phyloP scores from a whole-genome alignment of 176 grass and related monocot species.

The Aegilops umbellulata region DNA sequence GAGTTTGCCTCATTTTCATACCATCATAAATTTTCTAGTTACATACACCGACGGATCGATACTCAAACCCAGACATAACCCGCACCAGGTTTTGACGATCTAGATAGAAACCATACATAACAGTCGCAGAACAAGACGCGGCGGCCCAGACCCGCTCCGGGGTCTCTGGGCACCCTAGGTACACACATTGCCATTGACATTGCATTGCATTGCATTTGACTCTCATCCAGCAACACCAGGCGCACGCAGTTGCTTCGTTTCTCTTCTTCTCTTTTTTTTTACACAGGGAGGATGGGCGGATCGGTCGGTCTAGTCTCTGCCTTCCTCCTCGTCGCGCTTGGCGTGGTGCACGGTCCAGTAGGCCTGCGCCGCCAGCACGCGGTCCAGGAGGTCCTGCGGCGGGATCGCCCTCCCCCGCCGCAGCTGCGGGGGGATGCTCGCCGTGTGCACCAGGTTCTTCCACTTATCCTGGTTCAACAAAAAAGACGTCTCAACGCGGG shows the following conservation, averaged over 20 bases:
- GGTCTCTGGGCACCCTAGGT: no score
- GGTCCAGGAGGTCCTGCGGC: constrained; percentile 69
- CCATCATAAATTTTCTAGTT: neutral
- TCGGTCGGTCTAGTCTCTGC: neutral
- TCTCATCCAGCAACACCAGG: neutral
- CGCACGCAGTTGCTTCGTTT: neutral
- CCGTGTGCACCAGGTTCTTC: constrained; percentile 89
- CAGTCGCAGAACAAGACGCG: neutral
- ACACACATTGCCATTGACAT: no score
- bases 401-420: constrained; percentile 70
- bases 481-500: neutral
- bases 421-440: constrained; percentile 70
- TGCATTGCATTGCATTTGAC: neutral
- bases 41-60: neutral
- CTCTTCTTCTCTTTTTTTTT: neutral
- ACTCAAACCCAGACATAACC: neutral
- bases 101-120: neutral
- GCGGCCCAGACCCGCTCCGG: no score
- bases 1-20: neutral
- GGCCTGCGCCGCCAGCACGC: constrained; percentile 61
- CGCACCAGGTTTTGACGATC: neutral
- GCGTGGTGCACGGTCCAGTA: constrained; percentile 68
- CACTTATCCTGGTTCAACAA: constrained; percentile 69
- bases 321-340: constrained; percentile 34
- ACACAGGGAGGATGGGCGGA: neutral